Evolutionary conservation across 208 protist genomes (phyloP).

Genomic region (Entamoeba dispar): DNA sequence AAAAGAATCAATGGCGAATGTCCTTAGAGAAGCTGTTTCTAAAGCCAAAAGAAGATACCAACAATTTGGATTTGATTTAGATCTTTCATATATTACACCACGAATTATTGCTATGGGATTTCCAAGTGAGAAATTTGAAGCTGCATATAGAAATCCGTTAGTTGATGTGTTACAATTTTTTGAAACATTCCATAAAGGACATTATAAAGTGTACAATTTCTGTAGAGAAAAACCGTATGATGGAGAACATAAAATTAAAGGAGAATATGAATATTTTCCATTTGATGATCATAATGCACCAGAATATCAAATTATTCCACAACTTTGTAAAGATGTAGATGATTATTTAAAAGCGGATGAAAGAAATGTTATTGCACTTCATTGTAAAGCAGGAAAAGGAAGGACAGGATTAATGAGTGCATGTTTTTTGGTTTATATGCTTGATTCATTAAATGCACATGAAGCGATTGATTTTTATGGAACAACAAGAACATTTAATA

Average conservation of each 20-base stretch:
- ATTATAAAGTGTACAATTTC: constrained; percentile 53
- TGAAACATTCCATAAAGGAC: constrained; percentile 49
- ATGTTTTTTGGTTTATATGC: background rate
- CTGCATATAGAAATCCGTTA: constrained; percentile 66
- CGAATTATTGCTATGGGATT: constrained; percentile 47
- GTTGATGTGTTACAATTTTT: constrained; percentile 50
- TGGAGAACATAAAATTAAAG: constrained; percentile 27
- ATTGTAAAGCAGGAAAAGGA: constrained; percentile 16
- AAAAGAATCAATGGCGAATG: background rate
- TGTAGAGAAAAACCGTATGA: constrained; percentile 38
- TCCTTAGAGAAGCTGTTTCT: background rate
- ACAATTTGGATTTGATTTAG: constrained; percentile 37
- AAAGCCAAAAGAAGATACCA: constrained; percentile 1
- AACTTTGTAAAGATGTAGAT: background rate
- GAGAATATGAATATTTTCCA: constrained; percentile 23
- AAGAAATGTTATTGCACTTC: background rate
- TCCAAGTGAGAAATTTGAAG: constrained; percentile 39
- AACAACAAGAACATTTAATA: background rate
- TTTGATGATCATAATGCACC: constrained; percentile 42
- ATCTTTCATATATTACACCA: constrained; percentile 41
- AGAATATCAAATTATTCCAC: background rate
- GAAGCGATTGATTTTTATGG: background rate
- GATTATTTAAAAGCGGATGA: background rate
- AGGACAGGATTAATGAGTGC: background rate
- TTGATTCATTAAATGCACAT: background rate